Evolutionary conservation across 768 basidiomycete species (phyloP).

Genomic region (Asterophora lycoperdoides): DNA sequence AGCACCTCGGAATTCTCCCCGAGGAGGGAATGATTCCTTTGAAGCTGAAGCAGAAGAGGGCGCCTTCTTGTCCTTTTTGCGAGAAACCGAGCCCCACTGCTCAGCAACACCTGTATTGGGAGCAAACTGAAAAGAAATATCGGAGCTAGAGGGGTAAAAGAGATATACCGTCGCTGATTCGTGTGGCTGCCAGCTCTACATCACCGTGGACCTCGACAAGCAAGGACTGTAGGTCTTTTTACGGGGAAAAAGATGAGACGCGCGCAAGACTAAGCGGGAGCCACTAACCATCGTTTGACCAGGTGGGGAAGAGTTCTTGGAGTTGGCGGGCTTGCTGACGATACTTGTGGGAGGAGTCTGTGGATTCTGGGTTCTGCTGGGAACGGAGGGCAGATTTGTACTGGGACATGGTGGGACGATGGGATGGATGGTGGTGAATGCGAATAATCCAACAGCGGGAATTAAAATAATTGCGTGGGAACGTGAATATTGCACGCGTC

Average conservation of each 20-base stretch:
- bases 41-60: conserved; percentile 37
- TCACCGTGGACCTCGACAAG: conserved; percentile 68
- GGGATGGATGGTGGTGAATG: conserved; percentile 9
- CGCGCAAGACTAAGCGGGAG: conserved; percentile 13
- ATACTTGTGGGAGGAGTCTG: conserved; percentile 39
- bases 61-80: conserved; percentile 85
- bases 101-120: conserved; percentile 56
- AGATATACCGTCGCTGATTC: conserved; percentile 67
- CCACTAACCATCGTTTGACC: conserved; percentile 61
- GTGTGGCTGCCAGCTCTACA: conserved; percentile 60
- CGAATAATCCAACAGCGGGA: conserved; percentile 2
- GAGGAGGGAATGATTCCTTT: conserved; percentile 47
- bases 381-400: conserved; percentile 47
- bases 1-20: conserved; percentile 57
- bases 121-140: conserved; percentile 17
- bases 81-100: conserved; percentile 80
- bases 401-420: conserved; percentile 42
- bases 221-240: conserved; percentile 62
- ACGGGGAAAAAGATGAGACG: conserved; percentile 22
- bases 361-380: conserved; percentile 29
- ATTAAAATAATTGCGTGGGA: conserved; percentile 21
- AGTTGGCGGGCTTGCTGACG: conserved; percentile 55
- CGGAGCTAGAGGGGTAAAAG: conserved; percentile 4
- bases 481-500: conserved; percentile 1
- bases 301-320: conserved; percentile 67